phyloP scores from a whole-genome alignment of 83 land plant species.

The Picea abies region DNA sequence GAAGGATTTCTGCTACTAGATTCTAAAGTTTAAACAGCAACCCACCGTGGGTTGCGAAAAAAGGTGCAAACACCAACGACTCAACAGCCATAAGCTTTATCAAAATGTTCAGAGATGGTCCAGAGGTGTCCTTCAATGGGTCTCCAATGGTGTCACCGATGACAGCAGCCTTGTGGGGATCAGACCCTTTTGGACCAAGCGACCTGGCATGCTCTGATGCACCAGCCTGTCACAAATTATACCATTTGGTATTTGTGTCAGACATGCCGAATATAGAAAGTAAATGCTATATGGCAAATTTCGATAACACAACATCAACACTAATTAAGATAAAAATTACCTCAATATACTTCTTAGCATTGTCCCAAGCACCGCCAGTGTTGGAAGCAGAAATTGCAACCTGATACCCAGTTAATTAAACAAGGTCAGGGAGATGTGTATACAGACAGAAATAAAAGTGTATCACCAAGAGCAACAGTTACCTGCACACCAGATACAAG shows the following conservation, averaged over 20 bases:
- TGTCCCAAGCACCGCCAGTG: conserved; percentile 93
- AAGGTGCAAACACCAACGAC: conserved; percentile 83
- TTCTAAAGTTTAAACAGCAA: conserved; percentile 54
- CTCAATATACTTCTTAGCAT: conserved; percentile 90
- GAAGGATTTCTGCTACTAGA: too few relatives aligned
- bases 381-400: conserved; percentile 93
- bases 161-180: conserved; percentile 84
- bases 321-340: conserved; percentile 21
- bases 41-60: conserved; percentile 82
- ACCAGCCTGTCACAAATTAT: conserved; percentile 60
- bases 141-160: conserved; percentile 86
- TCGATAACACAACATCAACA: too few relatives aligned
- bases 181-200: conserved; percentile 79
- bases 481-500: conserved; percentile 81
- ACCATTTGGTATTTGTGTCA: too few relatives aligned
- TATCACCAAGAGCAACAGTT: not conserved
- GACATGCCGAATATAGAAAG: too few relatives aligned
- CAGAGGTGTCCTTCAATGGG: conserved; percentile 89
- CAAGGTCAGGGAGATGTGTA: too few relatives aligned
- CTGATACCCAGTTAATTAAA: conserved; percentile 23
- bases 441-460: too few relatives aligned
- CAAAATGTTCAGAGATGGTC: conserved; percentile 81
- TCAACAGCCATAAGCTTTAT: conserved; percentile 88
- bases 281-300: too few relatives aligned
- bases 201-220: conserved; percentile 67